Base-by-base conservation (phyloP, 139 green algal species). In the Chlorella sp. region DNA sequence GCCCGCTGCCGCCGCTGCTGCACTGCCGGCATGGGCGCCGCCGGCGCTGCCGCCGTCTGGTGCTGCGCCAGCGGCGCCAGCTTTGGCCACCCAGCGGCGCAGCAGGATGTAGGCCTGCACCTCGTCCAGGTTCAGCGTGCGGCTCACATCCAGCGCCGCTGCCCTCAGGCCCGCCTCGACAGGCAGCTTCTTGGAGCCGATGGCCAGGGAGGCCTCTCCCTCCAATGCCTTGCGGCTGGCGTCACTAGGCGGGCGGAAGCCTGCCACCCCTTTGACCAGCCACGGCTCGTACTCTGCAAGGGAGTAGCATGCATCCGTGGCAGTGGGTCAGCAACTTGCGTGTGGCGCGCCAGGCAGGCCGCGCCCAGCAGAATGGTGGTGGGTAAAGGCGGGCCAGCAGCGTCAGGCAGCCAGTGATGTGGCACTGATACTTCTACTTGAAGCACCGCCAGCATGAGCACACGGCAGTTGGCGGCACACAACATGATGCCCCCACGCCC, bases 71-170 rank as follows among this genome's bases (percentile, higher is more conserved):
- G 25, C 9, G 26, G 32, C 5, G 30, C 60, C 55, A 1, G 47
- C 76, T n/a, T 82, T 82, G 57, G 76, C 67, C 20, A 91, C 32
- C 87, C 88, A 95, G 18, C 93, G 91, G 71, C 88, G 90, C 18
- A 96, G 80, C 81, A 96, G 81, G 11, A 96, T 85, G 78, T 95
- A 93, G 6, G 87, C 71, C 75, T 96, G 93, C 13, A 95, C 64
- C 86, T 96, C 89, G 83, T 96, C 93, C 62, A 96, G 69, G 25
- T 87, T 76, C 70, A 91, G 72, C 7, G 78, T 56, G 62, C 55
- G 30, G 41, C 65, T 84, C 11, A 91, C 36, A 28, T 89, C 75
- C 1, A 80, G 20, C 1, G 76, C 86, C 3, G 87, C 76, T 13
- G 65, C 23, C 1, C 64, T 55, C 41, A 92, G 71, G 17, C 72